Evolutionary conservation across 768 basidiomycete genomes (phyloP).

Genomic region (Lactarius sanguifluus): DNA sequence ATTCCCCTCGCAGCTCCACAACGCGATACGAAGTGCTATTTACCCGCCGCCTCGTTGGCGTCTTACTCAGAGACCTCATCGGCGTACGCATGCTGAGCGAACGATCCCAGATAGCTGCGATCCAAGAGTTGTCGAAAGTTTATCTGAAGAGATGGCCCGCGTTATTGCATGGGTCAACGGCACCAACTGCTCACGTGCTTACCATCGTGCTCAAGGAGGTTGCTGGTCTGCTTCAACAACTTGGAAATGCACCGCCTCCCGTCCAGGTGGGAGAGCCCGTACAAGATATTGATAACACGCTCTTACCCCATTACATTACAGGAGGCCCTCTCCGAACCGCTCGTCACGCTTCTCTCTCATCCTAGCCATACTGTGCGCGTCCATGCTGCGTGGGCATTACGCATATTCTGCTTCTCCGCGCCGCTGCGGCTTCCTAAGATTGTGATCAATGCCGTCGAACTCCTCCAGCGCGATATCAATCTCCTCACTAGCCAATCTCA

Average conservation of each 20-base stretch:
- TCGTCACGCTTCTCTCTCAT: slow-evolving; percentile 82
- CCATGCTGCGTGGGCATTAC: slow-evolving; percentile 81
- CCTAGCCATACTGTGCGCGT: slow-evolving; percentile 87
- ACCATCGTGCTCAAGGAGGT: slow-evolving; percentile 79
- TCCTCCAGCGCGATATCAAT: slow-evolving; percentile 79
- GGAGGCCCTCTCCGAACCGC: slow-evolving; percentile 83
- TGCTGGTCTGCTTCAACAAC: slow-evolving; percentile 79
- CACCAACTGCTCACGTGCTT: slow-evolving; percentile 66
- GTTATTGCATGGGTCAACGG: slow-evolving; percentile 80
- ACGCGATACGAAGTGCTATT: slow-evolving; percentile 75
- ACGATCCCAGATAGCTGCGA: slow-evolving; percentile 89
- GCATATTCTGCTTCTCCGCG: slow-evolving; percentile 88
- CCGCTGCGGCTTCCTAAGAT: slow-evolving; percentile 81
- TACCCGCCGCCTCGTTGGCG: slow-evolving; percentile 68
- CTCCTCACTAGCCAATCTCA: slow-evolving; percentile 46
- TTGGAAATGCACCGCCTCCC: slow-evolving; percentile 89
- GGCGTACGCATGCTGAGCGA: slow-evolving; percentile 89
- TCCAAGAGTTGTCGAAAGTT: slow-evolving; percentile 76
- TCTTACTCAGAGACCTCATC: slow-evolving; percentile 82
- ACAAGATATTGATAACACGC: background rate
- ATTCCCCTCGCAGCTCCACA: slow-evolving; percentile 50
- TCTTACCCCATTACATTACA: slow-evolving; percentile 16
- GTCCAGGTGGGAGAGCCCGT: slow-evolving; percentile 57
- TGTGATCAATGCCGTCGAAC: slow-evolving; percentile 73
- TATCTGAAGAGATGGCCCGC: slow-evolving; percentile 93